Percentiles rank a stretch among this genome's conserved stretches.
Evolutionary conservation across 148 eudicot species (phyloP).

Genomic region (Chenopodium album): DNA sequence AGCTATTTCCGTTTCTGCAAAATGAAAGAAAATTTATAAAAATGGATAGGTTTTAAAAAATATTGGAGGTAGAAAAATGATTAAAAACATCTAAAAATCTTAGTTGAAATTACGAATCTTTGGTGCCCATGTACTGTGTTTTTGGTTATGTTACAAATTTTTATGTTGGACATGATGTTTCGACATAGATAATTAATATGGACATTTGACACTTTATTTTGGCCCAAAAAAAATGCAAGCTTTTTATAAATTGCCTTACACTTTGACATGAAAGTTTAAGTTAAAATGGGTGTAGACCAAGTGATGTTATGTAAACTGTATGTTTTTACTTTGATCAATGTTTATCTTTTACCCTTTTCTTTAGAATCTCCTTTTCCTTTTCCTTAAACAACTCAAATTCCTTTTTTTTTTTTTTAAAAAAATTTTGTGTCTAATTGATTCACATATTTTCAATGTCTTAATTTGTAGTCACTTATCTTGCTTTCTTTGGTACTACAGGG

Average conservation of each 20-base stretch:
- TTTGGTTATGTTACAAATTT: background rate
- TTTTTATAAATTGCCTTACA: background rate
- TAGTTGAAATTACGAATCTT: background rate
- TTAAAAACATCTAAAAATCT: too few species aligned
- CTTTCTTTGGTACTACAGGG: constrained; percentile 47
- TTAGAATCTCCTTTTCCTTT: too few species aligned
- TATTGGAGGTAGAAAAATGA: too few species aligned
- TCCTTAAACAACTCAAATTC: background rate
- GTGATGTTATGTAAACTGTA: background rate
- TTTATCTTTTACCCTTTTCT: background rate
- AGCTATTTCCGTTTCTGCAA: background rate
- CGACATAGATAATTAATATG: background rate
- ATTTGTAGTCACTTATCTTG: background rate
- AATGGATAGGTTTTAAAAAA: too few species aligned
- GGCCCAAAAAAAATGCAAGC: too few species aligned
- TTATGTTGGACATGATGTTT: background rate
- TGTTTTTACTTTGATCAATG: background rate
- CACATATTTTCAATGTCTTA: background rate
- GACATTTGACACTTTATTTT: background rate
- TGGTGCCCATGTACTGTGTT: background rate
- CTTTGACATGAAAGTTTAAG: background rate
- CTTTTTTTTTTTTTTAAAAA: background rate
- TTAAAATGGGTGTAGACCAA: background rate
- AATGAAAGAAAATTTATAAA: too few species aligned
- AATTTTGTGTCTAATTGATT: background rate